These are phyloP conservation scores for Coriolopsis trogii DNA, from an alignment of 1,284 basidiomycete species.

Conservation along the genomic window DNA sequence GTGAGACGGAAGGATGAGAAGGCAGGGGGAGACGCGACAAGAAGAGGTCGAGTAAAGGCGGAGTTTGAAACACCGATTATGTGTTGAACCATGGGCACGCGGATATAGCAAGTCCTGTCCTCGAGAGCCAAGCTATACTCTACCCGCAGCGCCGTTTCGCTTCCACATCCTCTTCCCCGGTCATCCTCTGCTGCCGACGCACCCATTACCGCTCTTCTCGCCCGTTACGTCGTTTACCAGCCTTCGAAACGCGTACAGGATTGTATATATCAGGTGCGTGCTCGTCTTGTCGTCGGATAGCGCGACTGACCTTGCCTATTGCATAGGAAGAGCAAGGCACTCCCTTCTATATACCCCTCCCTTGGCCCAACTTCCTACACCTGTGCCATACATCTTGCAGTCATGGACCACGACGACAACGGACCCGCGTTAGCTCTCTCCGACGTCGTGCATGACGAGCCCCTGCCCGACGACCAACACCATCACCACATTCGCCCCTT, in stretches of 20 bases:
- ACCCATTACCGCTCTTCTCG: neutral
- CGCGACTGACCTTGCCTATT: constrained; percentile 15
- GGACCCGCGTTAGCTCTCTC: constrained; percentile 69
- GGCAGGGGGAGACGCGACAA: constrained; percentile 21
- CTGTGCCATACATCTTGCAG: too few relatives aligned
- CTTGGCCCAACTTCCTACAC: too few relatives aligned
- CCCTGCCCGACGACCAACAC: constrained; percentile 43
- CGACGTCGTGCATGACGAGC: constrained; percentile 78
- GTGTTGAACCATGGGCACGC: constrained; percentile 24
- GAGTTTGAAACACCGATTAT: constrained; percentile 22
- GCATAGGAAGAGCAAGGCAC: constrained; percentile 2
- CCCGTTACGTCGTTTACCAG: too few relatives aligned
- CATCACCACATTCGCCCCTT: constrained; percentile 37
- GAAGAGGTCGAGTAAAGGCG: constrained; percentile 12
- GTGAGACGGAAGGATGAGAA: constrained; percentile 6
- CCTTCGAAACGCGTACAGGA: neutral
- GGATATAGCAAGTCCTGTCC: constrained; percentile 23
- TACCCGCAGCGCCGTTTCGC: constrained; percentile 6
- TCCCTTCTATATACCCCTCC: too few relatives aligned
- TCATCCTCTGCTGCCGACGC: neutral
- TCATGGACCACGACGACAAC: constrained; percentile 57
- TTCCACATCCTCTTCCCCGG: neutral
- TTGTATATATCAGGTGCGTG: constrained; percentile 3
- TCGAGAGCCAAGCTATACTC: constrained; percentile 14
- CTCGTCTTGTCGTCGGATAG: neutral